Evolutionary conservation across 768 basidiomycete genomes (phyloP), one percentile per base, ranked within the genome.

Genomic region (Termitomyces sp.): DNA sequence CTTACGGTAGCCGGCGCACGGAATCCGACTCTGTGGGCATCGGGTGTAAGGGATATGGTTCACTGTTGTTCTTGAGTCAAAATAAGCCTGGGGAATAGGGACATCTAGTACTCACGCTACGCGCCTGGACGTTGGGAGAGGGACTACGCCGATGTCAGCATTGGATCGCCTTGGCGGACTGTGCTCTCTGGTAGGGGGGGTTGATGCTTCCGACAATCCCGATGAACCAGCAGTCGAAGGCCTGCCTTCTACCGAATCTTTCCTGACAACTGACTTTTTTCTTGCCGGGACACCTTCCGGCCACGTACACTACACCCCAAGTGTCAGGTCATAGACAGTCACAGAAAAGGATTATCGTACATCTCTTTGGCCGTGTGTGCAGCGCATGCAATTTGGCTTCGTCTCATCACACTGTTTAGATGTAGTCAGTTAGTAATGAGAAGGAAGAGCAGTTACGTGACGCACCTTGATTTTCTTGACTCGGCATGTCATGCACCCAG

Each of bases 391-490:
- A 55, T 78, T 81, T 53, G 93, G 94, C 67, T 93, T 90, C 12
- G 81, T 80, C 72, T 98, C 94, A 68, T 95, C 94, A 70, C 94
- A 98, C 88, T 93, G 60, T 32, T 28, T 42, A 30, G 2, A 32
- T 9, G 34, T 54, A 37, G 47, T 50, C 40, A 50, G 53, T 51
- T 40, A 55, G 44, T 51, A 51, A 51, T 54, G 45, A 24, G 35
- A 41, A 40, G 28, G 32, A 47, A 41, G 42, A 35, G 21, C 56
- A n/a, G 40, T 45, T 2, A 54, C n/a, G 45, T 53, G 53, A 66
- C 79, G 52, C 59, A 90, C 90, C 82, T 97, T 97, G 65, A 98
- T 92, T 78, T 96, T 91, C 78, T 95, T 94, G 59, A 84, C 82
- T 63, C 94, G 82, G 79, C 94, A 98, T 42, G 91, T 94, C 67